Evolutionary conservation across 495 filamentous ascomycete genomes (phyloP), one percentile per base, ranked within the genome.

Genomic region (Aspergillus hancockii): DNA sequence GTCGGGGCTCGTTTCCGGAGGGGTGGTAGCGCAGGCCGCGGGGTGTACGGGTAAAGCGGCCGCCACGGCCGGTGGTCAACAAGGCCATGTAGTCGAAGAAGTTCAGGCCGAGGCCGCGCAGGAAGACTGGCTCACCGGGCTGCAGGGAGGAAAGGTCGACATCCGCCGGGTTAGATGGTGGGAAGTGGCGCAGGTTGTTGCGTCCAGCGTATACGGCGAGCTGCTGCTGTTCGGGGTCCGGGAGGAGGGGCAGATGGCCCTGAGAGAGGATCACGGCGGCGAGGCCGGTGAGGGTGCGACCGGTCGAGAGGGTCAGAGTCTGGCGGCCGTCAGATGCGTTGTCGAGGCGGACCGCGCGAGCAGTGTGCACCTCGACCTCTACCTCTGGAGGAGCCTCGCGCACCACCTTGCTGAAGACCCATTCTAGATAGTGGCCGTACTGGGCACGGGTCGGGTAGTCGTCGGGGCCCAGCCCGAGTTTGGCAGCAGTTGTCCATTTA

Each of bases 251-350:
- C 31, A 67, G 34, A 46, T 67, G 64, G n/a, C 61, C 64, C 57
- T 67, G 64, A 25, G 64, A 52, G n/a, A 67, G 64, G 22, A 61
- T 53, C 21, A 67, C 64, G 10, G 61, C 64, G 23, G 61, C 9
- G 21, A 67, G 57, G 40, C 51, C 43, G 13, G 57, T 31, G 23
- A 67, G n/a, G 49, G 38, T 58, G 46, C 36, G 49, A 23, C 61
- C 57, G 9, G n/a, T 61, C 1, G 61, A 64, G 4, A 67, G 58
- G 18, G 32, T 57, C 46, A 67, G 52, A 18, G 47, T 61, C 54
- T 67, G 64, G 19, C 52, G 54, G 21, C 55, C 21, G 9, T 54
- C 52, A 1, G 23, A 8, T 8, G 34, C 32, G 12, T 54, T 18
- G 19, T 54, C 52, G 21, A 54, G 52, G 23, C 38, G 36, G 16